Base-by-base conservation (phyloP, 345 rosid genomes). In the Aquilaria sinensis region DNA sequence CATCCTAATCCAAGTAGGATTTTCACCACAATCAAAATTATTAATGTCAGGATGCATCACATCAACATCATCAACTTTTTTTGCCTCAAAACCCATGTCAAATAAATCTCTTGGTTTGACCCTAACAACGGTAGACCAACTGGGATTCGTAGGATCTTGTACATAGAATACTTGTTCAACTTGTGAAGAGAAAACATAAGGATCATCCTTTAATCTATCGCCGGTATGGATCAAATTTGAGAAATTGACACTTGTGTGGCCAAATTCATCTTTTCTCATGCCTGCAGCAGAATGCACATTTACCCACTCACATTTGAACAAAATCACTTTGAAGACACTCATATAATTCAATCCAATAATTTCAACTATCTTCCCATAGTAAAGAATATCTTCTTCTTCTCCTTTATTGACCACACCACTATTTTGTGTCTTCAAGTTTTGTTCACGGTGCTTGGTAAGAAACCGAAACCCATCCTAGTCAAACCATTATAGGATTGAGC, bases 91-190 rank as follows among this genome's bases (percentile, higher is more conserved):
- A 15, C 57, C 57, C 57, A 54, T 54, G 9, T 30, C 57, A 54
- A 16, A 54, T 10, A 54, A 5, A 29, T 54, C 57, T 8, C 12
- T 9, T 6, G 57, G 13, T 3, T 54, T 54, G 1, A 33, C 23
- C 32, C 34, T 54, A 5, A 54, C 57, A 29, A 54, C 57, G 6
- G 5, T 12, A 30, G 29, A 33, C 13, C 57, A 54, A 1, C 31
- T 33, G 11, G 2, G 32, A 2, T 23, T 5, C 4, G 3, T 5
- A 10, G 57, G 12, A 30, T 54, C 53, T 43, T 46, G 33, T 5
- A 60, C 32, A 60, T 60, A 60, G 29, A 60, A 60, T 4, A 45
- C 52, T 45, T 60, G 63, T 46, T 47, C 16, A 4, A 41, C 63
- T 47, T 60, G 63, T 13, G 63, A 60, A 43, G 63, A 46, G 12